Conservation (phyloP, 768 basidiomycete species). For the Pholiota microspora region DNA sequence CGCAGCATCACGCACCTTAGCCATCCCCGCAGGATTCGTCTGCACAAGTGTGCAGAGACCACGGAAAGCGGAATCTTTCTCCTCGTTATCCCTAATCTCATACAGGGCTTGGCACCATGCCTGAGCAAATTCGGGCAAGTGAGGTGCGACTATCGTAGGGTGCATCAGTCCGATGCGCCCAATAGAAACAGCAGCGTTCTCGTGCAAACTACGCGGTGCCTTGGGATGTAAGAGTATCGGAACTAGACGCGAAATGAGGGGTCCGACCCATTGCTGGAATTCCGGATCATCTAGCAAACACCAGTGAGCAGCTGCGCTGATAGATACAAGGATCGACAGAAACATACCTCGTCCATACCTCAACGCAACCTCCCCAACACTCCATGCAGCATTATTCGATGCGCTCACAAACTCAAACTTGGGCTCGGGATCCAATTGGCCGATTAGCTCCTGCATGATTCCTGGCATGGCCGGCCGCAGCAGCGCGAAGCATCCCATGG, state of each 20-base stretch:
- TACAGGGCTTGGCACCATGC: conserved; percentile 97
- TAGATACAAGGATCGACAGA: conserved; percentile 23
- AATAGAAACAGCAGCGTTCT: conserved; percentile 98
- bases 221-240: conserved; percentile 92
- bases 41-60: conserved; percentile 96
- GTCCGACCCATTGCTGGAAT: conserved; percentile 90
- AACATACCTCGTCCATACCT: conserved; percentile 88
- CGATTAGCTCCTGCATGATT: conserved; percentile 87
- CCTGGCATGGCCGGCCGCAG: conserved; percentile 83
- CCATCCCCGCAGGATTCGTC: conserved; percentile 89
- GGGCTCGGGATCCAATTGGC: conserved; percentile 91
- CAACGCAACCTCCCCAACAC: conserved; percentile 96
- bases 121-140: conserved; percentile 87
- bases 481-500: conserved; percentile 90
- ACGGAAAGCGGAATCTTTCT: conserved; percentile 98
- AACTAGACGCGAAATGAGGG: conserved; percentile 83
- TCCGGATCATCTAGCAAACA: conserved; percentile 64
- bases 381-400: conserved; percentile 99
- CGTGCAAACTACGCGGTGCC: conserved; percentile 90
- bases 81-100: conserved; percentile 98
- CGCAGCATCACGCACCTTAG: conserved; percentile 68
- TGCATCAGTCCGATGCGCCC: conserved; percentile 95
- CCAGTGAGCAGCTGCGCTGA: neutral
- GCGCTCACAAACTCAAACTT: conserved; percentile 94
- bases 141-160: conserved; percentile 83